A percentile compares a stretch with the other conserved stretches of the same genome.
These are phyloP conservation scores for Spathaspora arborariae DNA, from an alignment of 805 yeast genomes.

Conservation along the genomic window DNA sequence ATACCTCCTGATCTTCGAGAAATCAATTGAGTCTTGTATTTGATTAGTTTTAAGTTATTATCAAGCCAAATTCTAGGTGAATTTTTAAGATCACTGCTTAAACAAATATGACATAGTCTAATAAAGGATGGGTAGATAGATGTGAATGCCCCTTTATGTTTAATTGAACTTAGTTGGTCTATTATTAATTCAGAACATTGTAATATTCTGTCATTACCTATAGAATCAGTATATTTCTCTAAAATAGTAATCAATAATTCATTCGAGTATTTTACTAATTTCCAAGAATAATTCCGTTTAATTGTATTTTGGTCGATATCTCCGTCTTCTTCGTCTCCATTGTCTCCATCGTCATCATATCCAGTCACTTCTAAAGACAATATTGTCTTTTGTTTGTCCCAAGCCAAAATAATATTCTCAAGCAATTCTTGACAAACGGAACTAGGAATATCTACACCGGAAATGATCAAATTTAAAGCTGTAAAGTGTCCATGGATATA, in stretches of 20 bases:
- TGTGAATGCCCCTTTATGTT: slow-evolving; percentile 91
- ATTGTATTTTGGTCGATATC: slow-evolving; percentile 35
- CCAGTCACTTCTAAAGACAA: slow-evolving; percentile 55
- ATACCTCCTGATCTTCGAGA: slow-evolving; percentile 92
- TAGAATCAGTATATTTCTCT: slow-evolving; percentile 3
- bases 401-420: slow-evolving; percentile 21
- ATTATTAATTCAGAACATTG: slow-evolving; percentile 52
- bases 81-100: slow-evolving; percentile 21
- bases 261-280: slow-evolving; percentile 76
- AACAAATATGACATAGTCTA: slow-evolving; percentile 59
- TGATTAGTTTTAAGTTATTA: slow-evolving; percentile 49
- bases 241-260: slow-evolving; percentile 47
- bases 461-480: slow-evolving; percentile 44
- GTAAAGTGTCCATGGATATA: slow-evolving; percentile 66
- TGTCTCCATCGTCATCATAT: slow-evolving; percentile 23
- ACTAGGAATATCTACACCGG: background rate
- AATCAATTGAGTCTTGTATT: slow-evolving; percentile 60
- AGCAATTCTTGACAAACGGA: slow-evolving; percentile 14
- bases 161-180: slow-evolving; percentile 64
- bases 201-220: background rate
- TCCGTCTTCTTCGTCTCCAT: slow-evolving; percentile 29
- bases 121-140: slow-evolving; percentile 81
- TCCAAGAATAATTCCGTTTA: slow-evolving; percentile 74
- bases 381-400: slow-evolving; percentile 46
- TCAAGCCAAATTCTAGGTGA: slow-evolving; percentile 58